Conservation (phyloP, 345 rosid species). For the Jatropha curcas region DNA sequence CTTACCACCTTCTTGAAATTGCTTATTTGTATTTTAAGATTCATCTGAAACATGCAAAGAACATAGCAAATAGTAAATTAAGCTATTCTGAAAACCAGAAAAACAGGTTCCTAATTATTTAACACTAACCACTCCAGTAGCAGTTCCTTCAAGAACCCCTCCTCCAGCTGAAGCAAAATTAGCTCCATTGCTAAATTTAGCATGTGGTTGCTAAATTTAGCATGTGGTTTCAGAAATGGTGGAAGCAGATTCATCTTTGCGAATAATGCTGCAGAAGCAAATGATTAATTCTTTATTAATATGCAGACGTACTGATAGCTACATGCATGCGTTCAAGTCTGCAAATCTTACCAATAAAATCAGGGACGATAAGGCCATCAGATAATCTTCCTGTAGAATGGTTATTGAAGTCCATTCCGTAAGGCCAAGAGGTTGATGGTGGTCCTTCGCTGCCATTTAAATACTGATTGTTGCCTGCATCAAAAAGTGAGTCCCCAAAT, state of each 20-base stretch:
- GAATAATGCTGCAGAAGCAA: constrained; percentile 7
- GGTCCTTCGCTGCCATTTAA: background rate
- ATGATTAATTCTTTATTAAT: too few species aligned
- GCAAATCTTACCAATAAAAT: constrained; percentile 1
- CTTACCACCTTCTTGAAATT: constrained; percentile 24
- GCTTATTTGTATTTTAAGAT: constrained; percentile 13
- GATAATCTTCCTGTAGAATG: constrained; percentile 3
- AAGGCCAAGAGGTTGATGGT: background rate
- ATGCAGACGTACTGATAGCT: too few species aligned
- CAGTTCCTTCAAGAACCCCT: constrained; percentile 1
- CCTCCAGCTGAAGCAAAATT: constrained; percentile 30
- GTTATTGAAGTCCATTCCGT: background rate
- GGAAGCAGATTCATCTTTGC: constrained; percentile 13
- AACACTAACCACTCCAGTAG: background rate
- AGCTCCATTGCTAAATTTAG: constrained; percentile 19
- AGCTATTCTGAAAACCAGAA: too few species aligned
- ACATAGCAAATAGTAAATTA: background rate
- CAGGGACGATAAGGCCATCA: constrained; percentile 8
- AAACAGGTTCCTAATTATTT: too few species aligned
- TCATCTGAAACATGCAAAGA: background rate
- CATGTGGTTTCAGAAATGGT: constrained; percentile 18
- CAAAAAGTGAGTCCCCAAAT: background rate
- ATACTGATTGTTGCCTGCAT: constrained; percentile 9
- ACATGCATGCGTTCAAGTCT: too few species aligned
- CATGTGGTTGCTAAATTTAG: constrained; percentile 24